A percentile compares a stretch with the other conserved stretches of the same genome.
phyloP scores from a whole-genome alignment of 352 stramenopile species.

The Blastocystis hominis region DNA sequence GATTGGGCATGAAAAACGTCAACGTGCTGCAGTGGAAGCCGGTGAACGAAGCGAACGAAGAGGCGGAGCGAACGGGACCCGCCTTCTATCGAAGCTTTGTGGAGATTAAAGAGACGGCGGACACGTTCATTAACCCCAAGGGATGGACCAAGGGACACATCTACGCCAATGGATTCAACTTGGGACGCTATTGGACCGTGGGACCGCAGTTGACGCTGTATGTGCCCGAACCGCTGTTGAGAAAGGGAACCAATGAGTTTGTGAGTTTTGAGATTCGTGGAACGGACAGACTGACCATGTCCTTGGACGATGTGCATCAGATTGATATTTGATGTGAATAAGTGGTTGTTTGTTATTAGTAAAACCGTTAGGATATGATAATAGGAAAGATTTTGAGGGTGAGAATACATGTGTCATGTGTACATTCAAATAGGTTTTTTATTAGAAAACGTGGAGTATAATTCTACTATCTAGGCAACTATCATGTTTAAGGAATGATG shows the following conservation, averaged over 20 bases:
- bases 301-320: neutral
- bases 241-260: slow-evolving; percentile 54
- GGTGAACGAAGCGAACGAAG: neutral
- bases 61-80: neutral
- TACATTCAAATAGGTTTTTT: too few species aligned
- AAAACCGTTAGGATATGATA: too few species aligned
- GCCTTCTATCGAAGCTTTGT: slow-evolving; percentile 35
- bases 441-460: too few species aligned
- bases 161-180: slow-evolving; percentile 62
- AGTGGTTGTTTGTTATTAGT: too few species aligned
- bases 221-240: slow-evolving; percentile 58
- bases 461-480: too few species aligned
- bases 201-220: slow-evolving; percentile 64
- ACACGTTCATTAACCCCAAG: slow-evolving; percentile 61
- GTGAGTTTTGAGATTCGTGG: slow-evolving; percentile 57
- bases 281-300: neutral
- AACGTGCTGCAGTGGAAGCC: slow-evolving; percentile 29
- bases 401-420: too few species aligned
- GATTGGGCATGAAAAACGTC: slow-evolving; percentile 34
- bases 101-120: slow-evolving; percentile 4
- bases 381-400: too few species aligned
- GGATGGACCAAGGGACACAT: slow-evolving; percentile 61
- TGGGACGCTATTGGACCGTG: slow-evolving; percentile 62
- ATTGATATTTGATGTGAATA: too few species aligned
- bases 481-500: too few species aligned